A percentile compares a stretch with the other conserved stretches of the same genome.
Evolutionary conservation across 257 asterid genomes (phyloP).

Genomic region (Pogostemon cablin): DNA sequence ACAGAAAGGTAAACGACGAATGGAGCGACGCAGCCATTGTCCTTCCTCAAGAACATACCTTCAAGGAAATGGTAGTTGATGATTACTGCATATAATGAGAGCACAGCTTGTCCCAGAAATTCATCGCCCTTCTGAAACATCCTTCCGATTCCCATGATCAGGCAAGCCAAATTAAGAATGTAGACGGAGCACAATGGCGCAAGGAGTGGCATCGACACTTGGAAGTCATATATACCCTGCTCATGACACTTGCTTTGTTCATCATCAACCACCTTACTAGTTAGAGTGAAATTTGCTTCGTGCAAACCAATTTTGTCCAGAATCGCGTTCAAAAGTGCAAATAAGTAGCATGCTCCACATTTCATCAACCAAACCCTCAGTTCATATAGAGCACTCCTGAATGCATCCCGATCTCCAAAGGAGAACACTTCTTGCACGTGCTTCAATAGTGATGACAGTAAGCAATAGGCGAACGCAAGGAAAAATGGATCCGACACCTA

Average conservation of each 20-base stretch:
- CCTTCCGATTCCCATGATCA: constrained; percentile 41
- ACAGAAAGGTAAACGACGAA: constrained; percentile 35
- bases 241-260: constrained; percentile 46
- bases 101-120: constrained; percentile 42
- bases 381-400: constrained; percentile 54
- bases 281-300: constrained; percentile 61
- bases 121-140: constrained; percentile 25
- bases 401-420: constrained; percentile 57
- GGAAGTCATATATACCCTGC: constrained; percentile 60
- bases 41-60: constrained; percentile 71
- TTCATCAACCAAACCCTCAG: constrained; percentile 69
- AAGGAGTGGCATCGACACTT: constrained; percentile 43
- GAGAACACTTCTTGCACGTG: constrained; percentile 58
- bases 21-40: constrained; percentile 45
- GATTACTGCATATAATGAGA: constrained; percentile 46
- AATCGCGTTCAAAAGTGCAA: constrained; percentile 51
- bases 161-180: constrained; percentile 44
- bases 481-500: constrained; percentile 62
- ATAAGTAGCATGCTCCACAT: constrained; percentile 51
- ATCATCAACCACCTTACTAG: constrained; percentile 59
- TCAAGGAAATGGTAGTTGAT: constrained; percentile 58
- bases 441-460: constrained; percentile 50
- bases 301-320: constrained; percentile 42
- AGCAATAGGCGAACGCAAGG: constrained; percentile 41
- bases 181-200: constrained; percentile 57